Conservation (phyloP, 139 green algal genomes). For the Chlorella sp. region DNA sequence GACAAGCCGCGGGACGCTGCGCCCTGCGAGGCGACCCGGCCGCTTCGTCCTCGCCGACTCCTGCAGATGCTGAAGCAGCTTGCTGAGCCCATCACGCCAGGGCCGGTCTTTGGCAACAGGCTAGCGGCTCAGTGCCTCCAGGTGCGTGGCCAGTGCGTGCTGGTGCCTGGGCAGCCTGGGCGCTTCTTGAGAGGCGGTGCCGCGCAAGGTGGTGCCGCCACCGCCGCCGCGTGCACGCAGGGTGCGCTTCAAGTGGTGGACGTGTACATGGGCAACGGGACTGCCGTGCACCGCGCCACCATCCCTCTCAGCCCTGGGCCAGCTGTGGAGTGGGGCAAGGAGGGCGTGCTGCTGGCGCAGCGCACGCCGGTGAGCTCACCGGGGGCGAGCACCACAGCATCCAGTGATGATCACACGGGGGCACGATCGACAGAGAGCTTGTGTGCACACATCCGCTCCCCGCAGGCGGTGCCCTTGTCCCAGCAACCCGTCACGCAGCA, state of each 20-base stretch:
- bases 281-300: background rate
- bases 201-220: background rate
- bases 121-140: background rate
- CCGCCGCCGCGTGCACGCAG: background rate
- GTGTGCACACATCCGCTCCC: background rate
- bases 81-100: background rate
- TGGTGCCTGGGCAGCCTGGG: no score
- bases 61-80: background rate
- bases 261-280: background rate
- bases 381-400: no score
- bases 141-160: no score
- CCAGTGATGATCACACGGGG: no score
- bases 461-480: background rate
- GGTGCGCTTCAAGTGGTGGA: background rate
- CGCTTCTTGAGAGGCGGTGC: background rate
- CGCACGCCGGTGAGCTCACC: background rate
- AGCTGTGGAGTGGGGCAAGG: background rate
- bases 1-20: no score
- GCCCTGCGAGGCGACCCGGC: no score
- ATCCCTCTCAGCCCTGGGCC: background rate
- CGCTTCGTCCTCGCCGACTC: background rate
- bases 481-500: no score
- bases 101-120: background rate
- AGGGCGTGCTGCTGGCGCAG: background rate
- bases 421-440: background rate